Conservation (phyloP, 176 grass and related monocot species). For the Themeda triandra region DNA sequence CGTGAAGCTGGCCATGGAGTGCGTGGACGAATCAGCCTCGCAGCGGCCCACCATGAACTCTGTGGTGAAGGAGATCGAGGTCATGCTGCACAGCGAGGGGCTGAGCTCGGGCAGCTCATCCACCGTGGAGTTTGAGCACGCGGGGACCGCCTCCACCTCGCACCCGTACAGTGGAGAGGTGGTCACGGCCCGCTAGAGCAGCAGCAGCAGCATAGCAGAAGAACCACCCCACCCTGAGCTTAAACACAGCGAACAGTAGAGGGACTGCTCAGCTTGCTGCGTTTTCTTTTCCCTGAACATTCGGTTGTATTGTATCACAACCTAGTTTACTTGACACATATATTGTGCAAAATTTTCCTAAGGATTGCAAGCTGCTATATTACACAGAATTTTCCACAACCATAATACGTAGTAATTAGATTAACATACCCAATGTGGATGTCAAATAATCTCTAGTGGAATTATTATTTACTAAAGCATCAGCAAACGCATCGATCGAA, state of each 20-base stretch:
- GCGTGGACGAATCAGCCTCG: constrained; percentile 47
- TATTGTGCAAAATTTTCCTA: not conserved
- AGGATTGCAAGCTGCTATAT: not conserved
- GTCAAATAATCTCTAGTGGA: not conserved
- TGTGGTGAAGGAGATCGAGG: constrained; percentile 81
- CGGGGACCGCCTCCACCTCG: not conserved
- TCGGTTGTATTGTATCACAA: not conserved
- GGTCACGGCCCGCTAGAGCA: not conserved
- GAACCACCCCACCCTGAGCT: not conserved
- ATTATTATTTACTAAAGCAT: not conserved
- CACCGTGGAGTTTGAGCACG: constrained; percentile 15
- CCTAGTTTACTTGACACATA: not conserved
- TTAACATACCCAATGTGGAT: not conserved
- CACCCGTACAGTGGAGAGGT: not conserved
- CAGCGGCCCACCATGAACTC: constrained; percentile 64
- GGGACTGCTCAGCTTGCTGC: not conserved
- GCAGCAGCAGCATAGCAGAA: constrained; percentile 7
- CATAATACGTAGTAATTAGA: not conserved
- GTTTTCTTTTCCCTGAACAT: not conserved
- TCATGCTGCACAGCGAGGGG: constrained; percentile 44
- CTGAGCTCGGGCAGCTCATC: constrained; percentile 34
- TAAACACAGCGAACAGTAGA: not conserved
- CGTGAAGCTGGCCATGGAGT: constrained; percentile 72
- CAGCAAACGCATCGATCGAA: not conserved
- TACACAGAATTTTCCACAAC: not conserved